These are phyloP conservation scores for Ilyonectria sp. DNA, from an alignment of 2,329 filamentous ascomycete species.

Conservation along the genomic window DNA sequence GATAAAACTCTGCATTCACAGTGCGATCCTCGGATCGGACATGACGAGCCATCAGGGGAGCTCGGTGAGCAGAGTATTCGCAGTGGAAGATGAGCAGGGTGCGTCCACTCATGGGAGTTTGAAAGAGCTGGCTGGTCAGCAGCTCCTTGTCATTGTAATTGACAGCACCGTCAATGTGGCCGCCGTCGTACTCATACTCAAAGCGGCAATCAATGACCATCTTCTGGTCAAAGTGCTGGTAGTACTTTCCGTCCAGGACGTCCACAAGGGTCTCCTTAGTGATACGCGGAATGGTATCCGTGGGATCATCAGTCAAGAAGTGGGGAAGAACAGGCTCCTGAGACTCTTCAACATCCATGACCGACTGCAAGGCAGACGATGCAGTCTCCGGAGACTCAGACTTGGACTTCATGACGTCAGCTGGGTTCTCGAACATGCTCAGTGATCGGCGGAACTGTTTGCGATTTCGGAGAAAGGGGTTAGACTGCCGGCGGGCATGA, in stretches of 20 bases:
- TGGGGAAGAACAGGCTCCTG: constrained; percentile 85
- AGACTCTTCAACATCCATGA: constrained; percentile 87
- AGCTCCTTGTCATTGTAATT: constrained; percentile 98
- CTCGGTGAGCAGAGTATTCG: constrained; percentile 97
- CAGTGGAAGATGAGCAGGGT: constrained; percentile 95
- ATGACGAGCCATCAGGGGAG: constrained; percentile 95
- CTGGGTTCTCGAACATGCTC: constrained; percentile 97
- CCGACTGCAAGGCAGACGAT: constrained; percentile 72
- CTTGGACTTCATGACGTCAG: constrained; percentile 88
- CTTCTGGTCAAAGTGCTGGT: constrained; percentile 82
- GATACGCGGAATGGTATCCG: constrained; percentile 91
- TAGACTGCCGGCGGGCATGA: constrained; percentile 81
- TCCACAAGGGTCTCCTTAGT: constrained; percentile 84
- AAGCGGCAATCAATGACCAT: constrained; percentile 97
- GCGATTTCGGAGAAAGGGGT: constrained; percentile 80
- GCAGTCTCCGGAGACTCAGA: constrained; percentile 67
- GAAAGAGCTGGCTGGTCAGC: constrained; percentile 84
- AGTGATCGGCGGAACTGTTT: constrained; percentile 93
- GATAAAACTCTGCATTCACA: constrained; percentile 88
- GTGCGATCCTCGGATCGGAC: constrained; percentile 91
- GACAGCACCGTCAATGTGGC: constrained; percentile 92
- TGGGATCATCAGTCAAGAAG: constrained; percentile 84
- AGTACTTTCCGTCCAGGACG: constrained; percentile 89
- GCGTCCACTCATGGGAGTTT: constrained; percentile 74
- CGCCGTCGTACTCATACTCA: constrained; percentile 98